These are phyloP conservation scores for Deakozyma indianensis DNA, from an alignment of 805 yeast genomes.

Conservation along the genomic window DNA sequence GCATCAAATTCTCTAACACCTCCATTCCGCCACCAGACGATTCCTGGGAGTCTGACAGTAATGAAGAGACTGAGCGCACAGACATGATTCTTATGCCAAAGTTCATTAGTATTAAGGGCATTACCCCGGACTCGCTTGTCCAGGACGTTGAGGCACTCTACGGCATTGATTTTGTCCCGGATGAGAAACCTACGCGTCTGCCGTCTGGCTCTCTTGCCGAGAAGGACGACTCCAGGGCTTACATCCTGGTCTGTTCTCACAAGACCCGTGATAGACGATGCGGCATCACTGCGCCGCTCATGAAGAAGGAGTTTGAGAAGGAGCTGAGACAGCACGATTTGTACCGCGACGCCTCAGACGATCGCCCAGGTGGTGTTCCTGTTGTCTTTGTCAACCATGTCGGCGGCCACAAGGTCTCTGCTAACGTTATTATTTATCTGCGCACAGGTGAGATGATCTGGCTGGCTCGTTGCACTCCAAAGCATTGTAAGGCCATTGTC, in stretches of 20 bases:
- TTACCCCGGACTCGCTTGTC: slow-evolving; percentile 12
- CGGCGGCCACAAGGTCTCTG: slow-evolving; percentile 93
- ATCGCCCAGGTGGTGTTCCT: slow-evolving; percentile 56
- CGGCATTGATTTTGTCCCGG: slow-evolving; percentile 7
- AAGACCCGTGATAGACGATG: slow-evolving; percentile 83
- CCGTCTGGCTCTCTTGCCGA: slow-evolving; percentile 13
- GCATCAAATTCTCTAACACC: slow-evolving; percentile 9
- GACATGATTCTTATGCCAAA: slow-evolving; percentile 12
- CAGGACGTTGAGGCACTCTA: slow-evolving; percentile 9
- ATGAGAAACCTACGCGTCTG: slow-evolving; percentile 4
- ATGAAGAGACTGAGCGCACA: slow-evolving; percentile 8
- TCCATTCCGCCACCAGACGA: background rate
- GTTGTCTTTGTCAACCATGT: slow-evolving; percentile 71
- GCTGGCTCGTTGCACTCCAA: slow-evolving; percentile 78
- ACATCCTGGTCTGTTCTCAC: slow-evolving; percentile 74
- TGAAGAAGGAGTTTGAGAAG: slow-evolving; percentile 65
- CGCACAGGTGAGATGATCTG: slow-evolving; percentile 67
- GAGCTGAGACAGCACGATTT: slow-evolving; percentile 58
- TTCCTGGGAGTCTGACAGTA: slow-evolving; percentile 14
- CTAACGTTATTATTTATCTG: slow-evolving; percentile 68
- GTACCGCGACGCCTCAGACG: slow-evolving; percentile 65
- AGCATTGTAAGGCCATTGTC: slow-evolving; percentile 55
- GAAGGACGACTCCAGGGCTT: slow-evolving; percentile 24
- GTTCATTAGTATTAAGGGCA: slow-evolving; percentile 21
- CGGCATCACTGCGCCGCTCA: slow-evolving; percentile 84